Conservation (phyloP, 257 asterid genomes). For the Eucommia ulmoides region DNA sequence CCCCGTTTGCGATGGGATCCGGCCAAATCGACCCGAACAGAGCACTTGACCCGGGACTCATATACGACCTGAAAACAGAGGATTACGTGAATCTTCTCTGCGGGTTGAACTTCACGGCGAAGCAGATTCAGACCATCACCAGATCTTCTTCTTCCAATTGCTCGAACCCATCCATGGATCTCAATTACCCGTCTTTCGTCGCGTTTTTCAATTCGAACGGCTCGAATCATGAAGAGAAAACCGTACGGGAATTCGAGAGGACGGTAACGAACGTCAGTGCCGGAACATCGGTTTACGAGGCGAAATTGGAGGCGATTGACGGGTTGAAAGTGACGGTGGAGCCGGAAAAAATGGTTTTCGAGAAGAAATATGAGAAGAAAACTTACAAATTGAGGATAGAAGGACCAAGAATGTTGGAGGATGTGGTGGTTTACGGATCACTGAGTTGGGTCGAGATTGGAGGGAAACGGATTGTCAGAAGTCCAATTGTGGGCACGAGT, state of each 20-base stretch:
- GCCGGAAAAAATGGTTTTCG: no score
- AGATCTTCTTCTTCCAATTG: conserved; percentile 2
- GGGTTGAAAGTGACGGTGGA: no score
- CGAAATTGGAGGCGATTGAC: neutral
- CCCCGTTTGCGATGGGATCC: no score
- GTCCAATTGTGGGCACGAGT: neutral
- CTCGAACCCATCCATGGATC: no score
- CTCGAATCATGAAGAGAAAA: neutral
- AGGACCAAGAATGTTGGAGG: neutral
- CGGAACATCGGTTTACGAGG: neutral
- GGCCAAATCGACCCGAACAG: neutral
- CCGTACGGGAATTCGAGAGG: neutral
- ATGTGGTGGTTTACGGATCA: neutral
- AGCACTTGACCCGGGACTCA: neutral
- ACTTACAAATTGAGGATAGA: neutral
- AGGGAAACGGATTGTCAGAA: no score
- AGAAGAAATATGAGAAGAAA: neutral
- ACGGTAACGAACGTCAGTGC: neutral
- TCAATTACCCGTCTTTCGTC: conserved; percentile 4
- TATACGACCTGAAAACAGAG: neutral
- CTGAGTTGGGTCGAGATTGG: neutral
- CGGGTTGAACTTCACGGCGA: neutral
- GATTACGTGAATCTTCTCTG: neutral
- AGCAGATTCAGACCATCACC: neutral
- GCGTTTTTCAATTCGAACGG: neutral